phyloP scores from a whole-genome alignment of 1,284 basidiomycete genomes.

The Boletus semigastroideus region DNA sequence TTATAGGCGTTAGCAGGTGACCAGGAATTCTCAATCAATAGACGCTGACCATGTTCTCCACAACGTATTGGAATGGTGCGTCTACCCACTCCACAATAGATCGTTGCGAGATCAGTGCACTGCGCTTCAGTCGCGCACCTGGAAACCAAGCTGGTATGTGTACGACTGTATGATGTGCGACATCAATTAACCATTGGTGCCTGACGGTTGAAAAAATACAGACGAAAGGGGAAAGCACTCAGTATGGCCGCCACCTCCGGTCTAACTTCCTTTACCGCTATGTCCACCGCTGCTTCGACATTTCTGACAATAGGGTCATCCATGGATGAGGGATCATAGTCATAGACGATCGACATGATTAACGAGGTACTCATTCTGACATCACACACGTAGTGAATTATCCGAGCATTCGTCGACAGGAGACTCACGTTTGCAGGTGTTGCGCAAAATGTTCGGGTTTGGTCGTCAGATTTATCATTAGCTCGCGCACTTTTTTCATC shows the following conservation, averaged over 20 bases:
- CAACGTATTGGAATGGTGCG: slow-evolving; percentile 11
- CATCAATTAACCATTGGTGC: background rate
- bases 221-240: slow-evolving; percentile 2
- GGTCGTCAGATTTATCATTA: slow-evolving; percentile 8
- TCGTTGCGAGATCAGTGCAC: background rate
- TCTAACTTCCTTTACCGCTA: slow-evolving; percentile 2
- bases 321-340: slow-evolving; percentile 2
- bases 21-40: background rate
- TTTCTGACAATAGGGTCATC: slow-evolving; percentile 9
- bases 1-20: background rate
- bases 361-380: slow-evolving; percentile 11
- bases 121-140: slow-evolving; percentile 4
- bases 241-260: slow-evolving; percentile 11
- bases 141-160: slow-evolving; percentile 8
- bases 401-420: background rate
- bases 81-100: slow-evolving; percentile 4
- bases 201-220: background rate
- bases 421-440: slow-evolving; percentile 11
- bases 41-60: slow-evolving; percentile 12
- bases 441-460: slow-evolving; percentile 2
- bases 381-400: background rate
- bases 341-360: slow-evolving; percentile 16
- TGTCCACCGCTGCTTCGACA: slow-evolving; percentile 7
- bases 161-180: background rate
- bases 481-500: slow-evolving; percentile 4